Evolutionary conservation across 2,329 filamentous ascomycete genomes (phyloP).

Genomic region (Clathrospora elynae): DNA sequence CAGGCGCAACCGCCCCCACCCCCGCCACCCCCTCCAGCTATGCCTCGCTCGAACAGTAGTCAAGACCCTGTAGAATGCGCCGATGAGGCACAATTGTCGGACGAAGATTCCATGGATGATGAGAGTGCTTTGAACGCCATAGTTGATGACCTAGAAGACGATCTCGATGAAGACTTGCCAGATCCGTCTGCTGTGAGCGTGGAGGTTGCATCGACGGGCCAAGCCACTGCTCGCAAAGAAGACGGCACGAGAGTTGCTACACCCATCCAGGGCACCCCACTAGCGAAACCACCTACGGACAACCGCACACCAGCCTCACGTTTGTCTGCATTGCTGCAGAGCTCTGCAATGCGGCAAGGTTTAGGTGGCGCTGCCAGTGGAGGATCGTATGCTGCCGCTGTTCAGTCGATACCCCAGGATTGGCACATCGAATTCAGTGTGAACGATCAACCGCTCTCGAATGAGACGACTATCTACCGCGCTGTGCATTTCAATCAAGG

Average conservation of each 20-base stretch:
- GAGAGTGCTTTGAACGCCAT: constrained; percentile 74
- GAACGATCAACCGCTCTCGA: constrained; percentile 79
- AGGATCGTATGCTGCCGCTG: constrained; percentile 82
- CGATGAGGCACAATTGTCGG: constrained; percentile 83
- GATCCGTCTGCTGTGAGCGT: constrained; percentile 90
- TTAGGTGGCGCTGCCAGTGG: constrained; percentile 54
- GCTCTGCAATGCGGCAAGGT: constrained; percentile 41
- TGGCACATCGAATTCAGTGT: constrained; percentile 98
- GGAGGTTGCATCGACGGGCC: constrained; percentile 83
- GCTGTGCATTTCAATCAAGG: constrained; percentile 78
- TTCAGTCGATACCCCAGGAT: constrained; percentile 81
- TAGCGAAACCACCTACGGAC: constrained; percentile 38
- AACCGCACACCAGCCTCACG: constrained; percentile 36
- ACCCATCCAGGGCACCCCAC: constrained; percentile 65
- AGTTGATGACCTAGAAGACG: constrained; percentile 86
- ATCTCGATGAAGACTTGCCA: constrained; percentile 69
- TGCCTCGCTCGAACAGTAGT: constrained; percentile 36
- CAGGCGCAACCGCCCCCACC: constrained; percentile 57
- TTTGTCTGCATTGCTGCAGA: constrained; percentile 39
- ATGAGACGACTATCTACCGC: constrained; percentile 94
- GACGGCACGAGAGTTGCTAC: constrained; percentile 87
- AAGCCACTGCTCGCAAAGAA: constrained; percentile 87
- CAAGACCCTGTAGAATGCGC: constrained; percentile 82
- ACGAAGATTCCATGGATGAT: constrained; percentile 72
- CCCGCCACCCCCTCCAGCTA: constrained; percentile 57